A percentile compares a stretch with the other conserved stretches of the same genome.
These are phyloP conservation scores for Xylaria castorea DNA, from an alignment of 495 filamentous ascomycete genomes.

Conservation along the genomic window DNA sequence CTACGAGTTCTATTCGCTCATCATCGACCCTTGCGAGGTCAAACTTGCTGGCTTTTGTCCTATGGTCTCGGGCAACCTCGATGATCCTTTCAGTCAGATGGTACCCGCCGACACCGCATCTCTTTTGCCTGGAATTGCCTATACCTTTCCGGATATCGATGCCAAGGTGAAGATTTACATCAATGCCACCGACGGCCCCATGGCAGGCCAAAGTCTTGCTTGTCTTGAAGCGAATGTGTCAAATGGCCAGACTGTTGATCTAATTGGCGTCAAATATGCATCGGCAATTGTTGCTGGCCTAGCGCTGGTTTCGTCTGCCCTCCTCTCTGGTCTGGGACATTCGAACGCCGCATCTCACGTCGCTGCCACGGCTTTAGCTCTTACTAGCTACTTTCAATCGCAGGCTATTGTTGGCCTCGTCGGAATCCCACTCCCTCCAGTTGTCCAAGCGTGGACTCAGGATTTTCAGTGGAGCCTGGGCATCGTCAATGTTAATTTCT, in stretches of 20 bases:
- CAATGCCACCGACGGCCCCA: constrained; percentile 62
- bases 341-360: constrained; percentile 97
- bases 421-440: constrained; percentile 81
- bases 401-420: constrained; percentile 94
- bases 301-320: constrained; percentile 80
- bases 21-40: constrained; percentile 76
- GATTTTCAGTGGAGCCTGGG: constrained; percentile 99
- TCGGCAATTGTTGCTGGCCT: constrained; percentile 87
- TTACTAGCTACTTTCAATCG: constrained; percentile 94
- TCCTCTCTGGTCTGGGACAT: constrained; percentile 83
- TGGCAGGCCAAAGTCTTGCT: constrained; percentile 67
- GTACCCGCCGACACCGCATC: constrained; percentile 62
- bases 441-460: constrained; percentile 93
- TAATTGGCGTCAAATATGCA: constrained; percentile 88
- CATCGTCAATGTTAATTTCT: constrained; percentile 83
- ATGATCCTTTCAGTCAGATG: constrained; percentile 69
- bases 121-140: constrained; percentile 82
- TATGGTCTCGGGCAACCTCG: constrained; percentile 84
- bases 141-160: constrained; percentile 91
- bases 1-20: constrained; percentile 65
- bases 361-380: constrained; percentile 87
- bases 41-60: constrained; percentile 83
- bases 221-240: constrained; percentile 89
- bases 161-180: constrained; percentile 83
- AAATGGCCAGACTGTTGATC: constrained; percentile 91